phyloP scores from a whole-genome alignment of 257 asterid genomes.

The Ballota nigra region DNA sequence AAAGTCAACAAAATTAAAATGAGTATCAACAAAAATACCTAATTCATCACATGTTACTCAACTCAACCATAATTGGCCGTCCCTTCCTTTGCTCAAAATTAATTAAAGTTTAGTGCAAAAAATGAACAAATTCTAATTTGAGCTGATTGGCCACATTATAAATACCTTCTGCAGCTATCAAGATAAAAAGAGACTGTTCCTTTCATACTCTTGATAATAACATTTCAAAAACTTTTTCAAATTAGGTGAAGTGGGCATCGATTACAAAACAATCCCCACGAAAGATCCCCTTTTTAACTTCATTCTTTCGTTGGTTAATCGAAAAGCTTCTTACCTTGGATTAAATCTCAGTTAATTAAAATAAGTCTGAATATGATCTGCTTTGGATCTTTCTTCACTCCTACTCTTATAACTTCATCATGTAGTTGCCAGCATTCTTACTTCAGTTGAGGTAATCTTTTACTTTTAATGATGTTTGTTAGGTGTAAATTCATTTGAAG shows the following conservation, averaged over 20 bases:
- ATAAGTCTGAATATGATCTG: background rate
- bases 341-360: conserved; percentile 3
- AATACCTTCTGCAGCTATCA: background rate
- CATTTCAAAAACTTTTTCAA: background rate
- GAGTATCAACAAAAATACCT: too few relatives aligned
- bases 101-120: background rate
- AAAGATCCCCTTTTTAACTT: conserved; percentile 3
- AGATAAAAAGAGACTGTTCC: background rate
- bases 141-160: background rate
- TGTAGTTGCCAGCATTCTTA: conserved; percentile 13
- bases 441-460: conserved; percentile 21
- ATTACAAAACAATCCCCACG: conserved; percentile 21
- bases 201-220: background rate
- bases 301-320: conserved; percentile 18
- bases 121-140: background rate
- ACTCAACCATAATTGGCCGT: background rate
- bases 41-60: background rate
- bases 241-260: background rate
- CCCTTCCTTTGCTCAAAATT: background rate
- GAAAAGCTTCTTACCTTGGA: background rate
- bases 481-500: conserved; percentile 23
- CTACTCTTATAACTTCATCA: conserved; percentile 31
- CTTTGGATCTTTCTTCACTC: conserved; percentile 44
- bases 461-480: background rate
- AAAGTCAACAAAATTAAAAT: too few relatives aligned